phyloP scores from a whole-genome alignment of 208 protist species.

The Trypanosoma congolense region DNA sequence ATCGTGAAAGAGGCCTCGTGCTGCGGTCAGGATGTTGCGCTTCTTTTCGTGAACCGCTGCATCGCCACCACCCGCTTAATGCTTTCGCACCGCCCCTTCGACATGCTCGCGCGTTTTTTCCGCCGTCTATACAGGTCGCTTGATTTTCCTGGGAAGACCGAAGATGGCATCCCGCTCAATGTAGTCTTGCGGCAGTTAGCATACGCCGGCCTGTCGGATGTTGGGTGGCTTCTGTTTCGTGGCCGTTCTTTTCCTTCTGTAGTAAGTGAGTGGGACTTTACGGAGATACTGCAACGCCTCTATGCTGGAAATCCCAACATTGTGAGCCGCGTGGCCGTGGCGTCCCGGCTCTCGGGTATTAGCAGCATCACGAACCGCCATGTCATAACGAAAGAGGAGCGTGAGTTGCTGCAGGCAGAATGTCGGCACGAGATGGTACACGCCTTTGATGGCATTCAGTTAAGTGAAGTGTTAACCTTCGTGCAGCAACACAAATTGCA shows the following conservation, averaged over 20 bases:
- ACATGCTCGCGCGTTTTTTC: constrained; percentile 18
- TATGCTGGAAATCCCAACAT: constrained; percentile 18
- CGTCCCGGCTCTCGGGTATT: constrained; percentile 24
- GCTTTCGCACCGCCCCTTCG: constrained; percentile 10
- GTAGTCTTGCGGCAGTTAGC: constrained; percentile 14
- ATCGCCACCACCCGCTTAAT: background rate
- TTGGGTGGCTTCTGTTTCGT: constrained; percentile 10
- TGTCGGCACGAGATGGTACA: constrained; percentile 26
- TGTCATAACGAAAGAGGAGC: constrained; percentile 7
- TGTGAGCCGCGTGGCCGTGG: constrained; percentile 18
- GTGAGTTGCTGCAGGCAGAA: constrained; percentile 3
- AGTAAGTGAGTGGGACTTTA: constrained; percentile 16
- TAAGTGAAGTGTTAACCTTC: constrained; percentile 33
- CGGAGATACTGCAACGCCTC: constrained; percentile 15
- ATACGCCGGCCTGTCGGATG: constrained; percentile 11
- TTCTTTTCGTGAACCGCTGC: constrained; percentile 1
- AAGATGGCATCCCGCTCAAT: constrained; percentile 8
- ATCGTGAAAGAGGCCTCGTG: background rate
- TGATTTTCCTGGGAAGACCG: background rate
- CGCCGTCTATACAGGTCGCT: constrained; percentile 13
- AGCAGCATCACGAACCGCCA: constrained; percentile 17
- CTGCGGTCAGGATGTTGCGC: background rate
- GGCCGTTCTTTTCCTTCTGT: constrained; percentile 6
- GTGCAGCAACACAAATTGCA: constrained; percentile 13
- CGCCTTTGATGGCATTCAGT: constrained; percentile 29